Evolutionary conservation across 106 monocot species (phyloP).

Genomic region (Acorus calamus): DNA sequence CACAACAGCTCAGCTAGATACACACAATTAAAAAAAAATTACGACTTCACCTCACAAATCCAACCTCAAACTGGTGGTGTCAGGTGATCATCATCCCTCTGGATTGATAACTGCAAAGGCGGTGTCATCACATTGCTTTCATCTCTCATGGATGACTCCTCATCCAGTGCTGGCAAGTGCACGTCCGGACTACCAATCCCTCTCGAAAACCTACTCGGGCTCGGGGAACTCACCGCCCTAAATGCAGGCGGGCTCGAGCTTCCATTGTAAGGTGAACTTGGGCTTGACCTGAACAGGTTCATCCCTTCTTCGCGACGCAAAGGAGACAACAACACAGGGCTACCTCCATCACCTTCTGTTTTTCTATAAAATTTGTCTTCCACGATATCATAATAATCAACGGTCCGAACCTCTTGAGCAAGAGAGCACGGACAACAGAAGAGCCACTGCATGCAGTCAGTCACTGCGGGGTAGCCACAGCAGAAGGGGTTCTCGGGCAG

Average conservation of each 20-base stretch:
- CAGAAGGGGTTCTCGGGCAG: conserved; percentile 24
- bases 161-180: conserved; percentile 3
- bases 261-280: conserved; percentile 17
- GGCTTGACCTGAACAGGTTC: conserved; percentile 12
- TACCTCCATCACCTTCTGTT: background rate
- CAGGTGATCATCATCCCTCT: conserved; percentile 1
- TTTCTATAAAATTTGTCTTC: conserved; percentile 14
- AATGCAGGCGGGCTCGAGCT: conserved; percentile 9
- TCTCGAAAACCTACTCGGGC: conserved; percentile 11
- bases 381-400: conserved; percentile 38
- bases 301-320: conserved; percentile 23
- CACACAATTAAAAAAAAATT: too few relatives aligned
- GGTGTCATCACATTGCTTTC: conserved; percentile 9
- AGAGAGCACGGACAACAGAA: conserved; percentile 44
- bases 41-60: too few relatives aligned
- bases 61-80: too few relatives aligned
- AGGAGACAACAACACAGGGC: conserved; percentile 12
- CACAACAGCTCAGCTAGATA: too few relatives aligned
- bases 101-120: conserved; percentile 8
- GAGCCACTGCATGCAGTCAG: conserved; percentile 38
- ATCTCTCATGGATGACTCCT: conserved; percentile 1
- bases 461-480: conserved; percentile 15
- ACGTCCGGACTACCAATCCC: background rate
- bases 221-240: background rate
- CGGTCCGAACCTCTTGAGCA: conserved; percentile 58